These are phyloP conservation scores for Tetraselmis chui DNA, from an alignment of 139 green algal genomes.

Conservation along the genomic window DNA sequence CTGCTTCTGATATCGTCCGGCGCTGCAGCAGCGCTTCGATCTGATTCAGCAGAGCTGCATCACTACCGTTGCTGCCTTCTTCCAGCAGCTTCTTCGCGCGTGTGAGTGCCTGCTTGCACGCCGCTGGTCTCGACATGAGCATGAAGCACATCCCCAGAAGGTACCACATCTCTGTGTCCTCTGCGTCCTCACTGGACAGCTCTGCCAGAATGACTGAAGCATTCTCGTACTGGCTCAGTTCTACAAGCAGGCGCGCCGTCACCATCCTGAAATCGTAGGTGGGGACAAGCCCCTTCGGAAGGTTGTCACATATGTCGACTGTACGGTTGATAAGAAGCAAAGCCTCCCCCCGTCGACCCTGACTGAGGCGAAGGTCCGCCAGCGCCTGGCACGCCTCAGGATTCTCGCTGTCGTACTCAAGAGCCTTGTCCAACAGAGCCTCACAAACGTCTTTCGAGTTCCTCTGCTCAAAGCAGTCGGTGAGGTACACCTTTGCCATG, in stretches of 20 bases:
- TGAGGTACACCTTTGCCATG: slow-evolving; percentile 18
- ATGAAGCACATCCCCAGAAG: slow-evolving; percentile 13
- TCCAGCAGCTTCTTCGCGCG: slow-evolving; percentile 9
- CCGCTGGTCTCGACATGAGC: not conserved
- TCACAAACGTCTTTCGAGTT: slow-evolving; percentile 7
- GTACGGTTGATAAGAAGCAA: slow-evolving; percentile 7
- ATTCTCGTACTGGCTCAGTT: slow-evolving; percentile 14
- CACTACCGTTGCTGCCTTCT: not conserved
- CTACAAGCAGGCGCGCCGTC: slow-evolving; percentile 13
- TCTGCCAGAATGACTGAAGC: slow-evolving; percentile 5
- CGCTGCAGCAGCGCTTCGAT: slow-evolving; percentile 7
- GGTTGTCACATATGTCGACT: slow-evolving; percentile 4
- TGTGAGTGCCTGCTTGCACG: not conserved
- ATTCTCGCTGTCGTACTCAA: slow-evolving; percentile 7
- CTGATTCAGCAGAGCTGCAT: slow-evolving; percentile 9
- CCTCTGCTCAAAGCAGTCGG: slow-evolving; percentile 10
- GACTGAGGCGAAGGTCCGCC: slow-evolving; percentile 14
- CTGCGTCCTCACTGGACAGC: slow-evolving; percentile 8
- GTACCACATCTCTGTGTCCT: slow-evolving; percentile 21
- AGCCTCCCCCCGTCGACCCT: slow-evolving; percentile 13
- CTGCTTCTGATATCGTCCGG: not conserved
- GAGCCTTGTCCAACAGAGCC: slow-evolving; percentile 8
- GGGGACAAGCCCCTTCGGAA: not conserved
- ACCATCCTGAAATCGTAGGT: slow-evolving; percentile 18
- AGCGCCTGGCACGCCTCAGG: slow-evolving; percentile 18